phyloP scores from a whole-genome alignment of 2,329 filamentous ascomycete species.

The Apiospora kogelbergensis region DNA sequence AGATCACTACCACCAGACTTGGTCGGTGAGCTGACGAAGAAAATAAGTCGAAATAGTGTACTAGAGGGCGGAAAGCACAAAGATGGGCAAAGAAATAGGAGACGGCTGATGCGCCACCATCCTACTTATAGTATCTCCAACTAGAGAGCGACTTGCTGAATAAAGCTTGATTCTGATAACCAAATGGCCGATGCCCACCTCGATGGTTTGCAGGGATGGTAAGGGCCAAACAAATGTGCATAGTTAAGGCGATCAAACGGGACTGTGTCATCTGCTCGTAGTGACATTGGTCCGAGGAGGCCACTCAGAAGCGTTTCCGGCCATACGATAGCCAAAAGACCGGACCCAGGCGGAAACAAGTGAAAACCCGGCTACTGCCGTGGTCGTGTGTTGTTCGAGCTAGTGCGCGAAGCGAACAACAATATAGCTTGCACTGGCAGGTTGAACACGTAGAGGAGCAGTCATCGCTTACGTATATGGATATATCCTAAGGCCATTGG shows the following conservation, averaged over 20 bases:
- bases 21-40: background rate
- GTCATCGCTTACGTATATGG: background rate
- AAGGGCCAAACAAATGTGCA: background rate
- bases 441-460: background rate
- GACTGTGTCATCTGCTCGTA: constrained; percentile 17
- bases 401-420: background rate
- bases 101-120: background rate
- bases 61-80: background rate
- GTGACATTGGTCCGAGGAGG: constrained; percentile 25
- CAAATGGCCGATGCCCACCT: constrained; percentile 8
- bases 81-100: background rate
- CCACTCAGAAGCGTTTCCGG: background rate
- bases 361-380: background rate
- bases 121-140: background rate
- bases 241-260: background rate
- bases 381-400: constrained; percentile 1
- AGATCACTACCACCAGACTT: background rate
- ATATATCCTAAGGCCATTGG: background rate
- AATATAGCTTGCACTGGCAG: background rate
- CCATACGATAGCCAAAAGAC: background rate
- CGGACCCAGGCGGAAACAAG: background rate
- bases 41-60: background rate
- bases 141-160: background rate
- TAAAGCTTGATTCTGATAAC: constrained; percentile 8
- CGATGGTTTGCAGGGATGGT: constrained; percentile 8